Base-by-base conservation (phyloP, 2,329 filamentous ascomycete species). In the Mariannaea elegans region DNA sequence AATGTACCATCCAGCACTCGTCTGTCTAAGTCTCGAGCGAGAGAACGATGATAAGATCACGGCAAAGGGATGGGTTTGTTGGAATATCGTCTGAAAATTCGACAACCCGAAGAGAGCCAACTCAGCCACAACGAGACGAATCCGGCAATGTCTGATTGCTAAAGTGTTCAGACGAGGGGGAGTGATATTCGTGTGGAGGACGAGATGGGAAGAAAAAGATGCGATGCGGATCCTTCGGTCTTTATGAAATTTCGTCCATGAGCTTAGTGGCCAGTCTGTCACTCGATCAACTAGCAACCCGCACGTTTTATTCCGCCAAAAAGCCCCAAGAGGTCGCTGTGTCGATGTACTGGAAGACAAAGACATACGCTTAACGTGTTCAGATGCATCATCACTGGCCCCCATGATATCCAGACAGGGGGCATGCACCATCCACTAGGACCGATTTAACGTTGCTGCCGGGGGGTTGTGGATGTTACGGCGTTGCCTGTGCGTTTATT, bases 341-440 rank as follows among this genome's bases (percentile, higher is more conserved):
- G 19, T 58, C 36, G 16, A 49, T 46, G 56, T 29, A 54, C 38
- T 9, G 27, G 38, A 45, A 29, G 31, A 54, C 42, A 21, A 18
- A 23, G 31, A 39, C 31, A 10, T 39, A 49, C 44, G 44, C 24
- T 29, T 38, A 31, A n/a, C 23, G 36, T 42, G 31, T 52, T 32
- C 39, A 21, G 12, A 41, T 27, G 13, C 8, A n/a, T 44, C 39
- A 3, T 24, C 32, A 34, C 34, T 24, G 45, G 56, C 56, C 50
- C 55, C 50, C 56, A 44, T 23, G 38, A 19, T 23, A 24, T 14
- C 19, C 19, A 32, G 39, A 38, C 50, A 44, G 41, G 50, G 50
- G 39, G 12, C 23, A 41, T 45, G 31, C 32, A 18, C 32, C 8
- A 36, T 36, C 29, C 32, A 7, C 36, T 47, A 36, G 19, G 42